A percentile compares a stretch with the other conserved stretches of the same genome.
Conservation (phyloP, 2,329 filamentous ascomycete species). For the Epichloe elymi region DNA sequence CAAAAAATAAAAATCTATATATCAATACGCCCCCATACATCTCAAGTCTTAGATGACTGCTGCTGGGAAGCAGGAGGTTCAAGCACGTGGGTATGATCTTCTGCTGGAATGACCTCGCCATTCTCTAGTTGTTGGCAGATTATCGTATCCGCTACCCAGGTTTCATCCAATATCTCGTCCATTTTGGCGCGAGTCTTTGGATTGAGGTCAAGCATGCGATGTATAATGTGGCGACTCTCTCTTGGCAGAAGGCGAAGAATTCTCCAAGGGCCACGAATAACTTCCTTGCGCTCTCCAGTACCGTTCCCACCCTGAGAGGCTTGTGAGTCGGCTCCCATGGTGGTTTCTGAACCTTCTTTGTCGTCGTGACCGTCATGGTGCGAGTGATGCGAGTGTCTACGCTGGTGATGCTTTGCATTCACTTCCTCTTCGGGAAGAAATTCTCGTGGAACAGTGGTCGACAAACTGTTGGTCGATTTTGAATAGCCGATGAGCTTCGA, state of each 20-base stretch:
- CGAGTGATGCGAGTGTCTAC: slow-evolving; percentile 2
- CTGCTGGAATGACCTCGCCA: slow-evolving; percentile 57
- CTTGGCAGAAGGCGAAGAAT: slow-evolving; percentile 75
- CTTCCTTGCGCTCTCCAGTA: slow-evolving; percentile 47
- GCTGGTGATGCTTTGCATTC: slow-evolving; percentile 13
- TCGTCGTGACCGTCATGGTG: slow-evolving; percentile 2
- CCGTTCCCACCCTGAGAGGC: slow-evolving; percentile 6
- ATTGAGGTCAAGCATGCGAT: slow-evolving; percentile 83
- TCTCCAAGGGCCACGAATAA: slow-evolving; percentile 87
- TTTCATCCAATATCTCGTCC: slow-evolving; percentile 73
- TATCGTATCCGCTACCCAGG: slow-evolving; percentile 75
- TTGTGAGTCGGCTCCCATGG: slow-evolving; percentile 6
- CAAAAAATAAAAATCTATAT: not conserved
- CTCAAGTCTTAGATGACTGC: slow-evolving; percentile 11
- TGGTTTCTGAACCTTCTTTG: slow-evolving; percentile 1
- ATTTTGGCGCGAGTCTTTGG: slow-evolving; percentile 73
- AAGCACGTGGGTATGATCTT: slow-evolving; percentile 72
- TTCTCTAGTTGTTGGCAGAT: slow-evolving; percentile 68
- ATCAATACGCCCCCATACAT: not conserved
- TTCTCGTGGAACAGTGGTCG: slow-evolving; percentile 25
- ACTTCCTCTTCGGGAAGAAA: slow-evolving; percentile 22
- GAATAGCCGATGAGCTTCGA: slow-evolving; percentile 36
- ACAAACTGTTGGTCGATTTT: slow-evolving; percentile 30
- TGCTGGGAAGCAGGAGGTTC: slow-evolving; percentile 50
- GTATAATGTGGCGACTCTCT: slow-evolving; percentile 80